Conservation (phyloP, 345 rosid species). For the Fremontodendron californicum region DNA sequence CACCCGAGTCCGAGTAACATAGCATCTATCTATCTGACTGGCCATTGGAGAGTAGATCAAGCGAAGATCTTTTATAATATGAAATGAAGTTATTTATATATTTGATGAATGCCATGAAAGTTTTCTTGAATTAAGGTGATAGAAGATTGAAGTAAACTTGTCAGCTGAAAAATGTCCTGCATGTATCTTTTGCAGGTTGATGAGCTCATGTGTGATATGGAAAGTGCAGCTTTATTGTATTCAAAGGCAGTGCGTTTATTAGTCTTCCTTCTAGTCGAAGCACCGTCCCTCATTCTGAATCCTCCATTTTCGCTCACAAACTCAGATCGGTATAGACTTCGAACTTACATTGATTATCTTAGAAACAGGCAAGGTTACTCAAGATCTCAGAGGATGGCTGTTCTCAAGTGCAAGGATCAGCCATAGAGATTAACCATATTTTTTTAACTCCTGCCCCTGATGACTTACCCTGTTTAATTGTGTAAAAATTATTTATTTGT, state of each 20-base stretch:
- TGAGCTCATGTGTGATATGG: constrained; percentile 68
- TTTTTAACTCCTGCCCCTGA: not conserved
- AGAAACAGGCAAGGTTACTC: constrained; percentile 59
- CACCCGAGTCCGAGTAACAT: no score
- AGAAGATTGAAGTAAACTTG: not conserved
- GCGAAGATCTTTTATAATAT: not conserved
- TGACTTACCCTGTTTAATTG: constrained; percentile 14
- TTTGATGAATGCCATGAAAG: not conserved
- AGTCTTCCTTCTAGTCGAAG: constrained; percentile 80
- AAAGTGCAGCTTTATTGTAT: constrained; percentile 55
- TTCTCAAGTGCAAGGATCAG: constrained; percentile 47
- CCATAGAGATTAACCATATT: constrained; percentile 16
- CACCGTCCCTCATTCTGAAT: constrained; percentile 77
- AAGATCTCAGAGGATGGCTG: constrained; percentile 51
- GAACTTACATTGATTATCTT: constrained; percentile 62
- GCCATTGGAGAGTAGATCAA: not conserved
- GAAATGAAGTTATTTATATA: not conserved
- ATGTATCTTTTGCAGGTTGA: constrained; percentile 49
- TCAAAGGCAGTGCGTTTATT: constrained; percentile 70
- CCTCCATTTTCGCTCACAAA: constrained; percentile 91
- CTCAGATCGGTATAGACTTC: constrained; percentile 66
- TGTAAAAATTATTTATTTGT: constrained; percentile 52
- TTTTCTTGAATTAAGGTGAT: constrained; percentile 5
- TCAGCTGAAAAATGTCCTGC: not conserved
- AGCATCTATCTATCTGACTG: not conserved